Evolutionary conservation across 1,284 basidiomycete genomes (phyloP), one percentile per base, ranked within the genome.

Genomic region (Puccinia coronata): DNA sequence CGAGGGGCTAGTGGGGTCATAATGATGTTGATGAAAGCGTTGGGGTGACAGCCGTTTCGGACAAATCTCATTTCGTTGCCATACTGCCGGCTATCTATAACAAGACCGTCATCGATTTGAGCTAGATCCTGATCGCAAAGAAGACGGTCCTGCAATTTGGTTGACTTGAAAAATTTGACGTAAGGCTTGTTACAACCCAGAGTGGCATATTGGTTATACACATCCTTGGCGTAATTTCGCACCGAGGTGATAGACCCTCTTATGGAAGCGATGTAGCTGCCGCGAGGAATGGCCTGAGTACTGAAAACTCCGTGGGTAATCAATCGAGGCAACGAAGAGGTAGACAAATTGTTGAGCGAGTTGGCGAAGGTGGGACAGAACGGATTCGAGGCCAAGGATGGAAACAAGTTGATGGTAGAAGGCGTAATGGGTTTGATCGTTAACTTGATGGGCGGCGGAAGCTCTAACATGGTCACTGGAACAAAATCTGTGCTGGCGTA

Each of bases 21-120:
- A 41, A 95, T 88, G 0, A 94, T 94, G 0, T 93, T 88, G 16
- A 98, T 86, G 3, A 96, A 92, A 0, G 92, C 93, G 84, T 98
- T 98, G 11, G 95, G 95, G 83, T 92, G 89, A 86, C 96, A 98
- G 0, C 94, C 93, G 78, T 89, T 92, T 63, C 96, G 88, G 0
- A 92, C 91, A 86, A 93, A 98, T 23, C 93, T 88, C 0, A 90
- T 89, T 82, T 92, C 89, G 82, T 89, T 90, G 6, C 94, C 94
- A n/a, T 90, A 90, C n/a, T 90, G 88, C 20, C 96, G 88, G 0
- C 92, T 90, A 84, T 98, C 96, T 49, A 98, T 88, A 2, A 92
- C 92, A 18, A 97, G 86, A 82, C 92, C 92, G 82, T 96, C 88
- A 0, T 93, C 94, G 8, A 76, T 76, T 34, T 61, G 57, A 34